A percentile compares a stretch with the other conserved stretches of the same genome.
Conservation (phyloP, 768 basidiomycete genomes). For the Tulasnella sp. region DNA sequence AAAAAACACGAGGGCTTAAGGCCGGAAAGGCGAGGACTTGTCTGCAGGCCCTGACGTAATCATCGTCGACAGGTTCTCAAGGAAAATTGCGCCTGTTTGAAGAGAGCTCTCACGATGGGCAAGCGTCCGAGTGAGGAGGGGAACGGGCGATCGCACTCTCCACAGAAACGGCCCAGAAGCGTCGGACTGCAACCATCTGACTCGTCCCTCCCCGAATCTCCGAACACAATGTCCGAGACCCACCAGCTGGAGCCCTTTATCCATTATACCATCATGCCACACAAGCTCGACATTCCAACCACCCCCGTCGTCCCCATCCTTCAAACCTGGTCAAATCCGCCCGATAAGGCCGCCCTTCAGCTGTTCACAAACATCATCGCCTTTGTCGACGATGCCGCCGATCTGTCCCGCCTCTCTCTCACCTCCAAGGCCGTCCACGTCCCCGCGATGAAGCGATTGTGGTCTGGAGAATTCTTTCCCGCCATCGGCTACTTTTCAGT, state of each 20-base stretch:
- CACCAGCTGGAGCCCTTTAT: neutral
- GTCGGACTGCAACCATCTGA: neutral
- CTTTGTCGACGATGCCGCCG: slow-evolving; percentile 5
- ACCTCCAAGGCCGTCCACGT: neutral
- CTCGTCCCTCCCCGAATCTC: neutral
- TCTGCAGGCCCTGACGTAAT: too few relatives aligned
- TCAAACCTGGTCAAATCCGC: neutral
- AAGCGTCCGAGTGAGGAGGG: too few relatives aligned
- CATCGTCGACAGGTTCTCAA: too few relatives aligned
- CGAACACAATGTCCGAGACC: neutral
- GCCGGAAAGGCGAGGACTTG: too few relatives aligned
- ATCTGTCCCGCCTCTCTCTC: slow-evolving; percentile 4
- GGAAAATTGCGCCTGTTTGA: too few relatives aligned
- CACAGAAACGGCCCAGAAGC: neutral
- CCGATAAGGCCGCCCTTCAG: neutral
- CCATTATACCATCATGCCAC: neutral
- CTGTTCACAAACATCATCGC: slow-evolving; percentile 4
- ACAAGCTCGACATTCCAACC: neutral
- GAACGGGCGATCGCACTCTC: too few relatives aligned
- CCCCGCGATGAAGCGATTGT: slow-evolving; percentile 8
- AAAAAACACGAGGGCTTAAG: too few relatives aligned
- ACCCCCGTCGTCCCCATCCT: neutral
- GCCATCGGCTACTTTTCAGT: slow-evolving; percentile 11
- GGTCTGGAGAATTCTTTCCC: slow-evolving; percentile 14
- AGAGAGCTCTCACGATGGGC: too few relatives aligned